phyloP scores from a whole-genome alignment of 129 eudicot genomes.

The Erigeron canadensis region DNA sequence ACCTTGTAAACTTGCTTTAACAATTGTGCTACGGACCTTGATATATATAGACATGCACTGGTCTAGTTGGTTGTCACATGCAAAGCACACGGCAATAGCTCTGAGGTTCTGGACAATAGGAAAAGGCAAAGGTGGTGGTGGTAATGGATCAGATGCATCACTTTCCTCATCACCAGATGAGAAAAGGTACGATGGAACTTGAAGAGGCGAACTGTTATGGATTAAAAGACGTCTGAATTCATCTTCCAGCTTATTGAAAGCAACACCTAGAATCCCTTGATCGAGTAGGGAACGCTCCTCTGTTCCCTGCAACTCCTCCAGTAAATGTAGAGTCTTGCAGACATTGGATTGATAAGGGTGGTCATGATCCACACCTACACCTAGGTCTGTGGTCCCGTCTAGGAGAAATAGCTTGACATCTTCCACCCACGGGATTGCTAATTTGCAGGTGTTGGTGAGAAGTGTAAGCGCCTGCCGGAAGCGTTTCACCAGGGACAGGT shows the following conservation, averaged over 20 bases:
- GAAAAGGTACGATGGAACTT: conserved; percentile 28
- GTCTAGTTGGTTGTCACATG: conserved; percentile 42
- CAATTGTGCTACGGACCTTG: conserved; percentile 43
- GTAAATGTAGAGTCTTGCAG: conserved; percentile 40
- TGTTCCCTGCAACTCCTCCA: conserved; percentile 40
- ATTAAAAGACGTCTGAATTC: conserved; percentile 46
- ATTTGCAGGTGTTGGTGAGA: conserved; percentile 53
- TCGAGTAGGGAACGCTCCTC: conserved; percentile 39
- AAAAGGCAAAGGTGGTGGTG: conserved; percentile 29
- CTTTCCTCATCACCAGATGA: conserved; percentile 38
- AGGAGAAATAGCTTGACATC: conserved; percentile 41
- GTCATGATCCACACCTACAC: conserved; percentile 25
- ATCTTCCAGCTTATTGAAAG: conserved; percentile 45
- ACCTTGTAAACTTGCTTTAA: conserved; percentile 46
- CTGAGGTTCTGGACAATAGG: conserved; percentile 47
- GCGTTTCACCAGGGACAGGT: conserved; percentile 42
- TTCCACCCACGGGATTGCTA: conserved; percentile 64
- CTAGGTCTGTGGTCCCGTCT: not conserved
- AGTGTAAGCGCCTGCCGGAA: conserved; percentile 61
- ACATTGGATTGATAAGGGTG: conserved; percentile 27
- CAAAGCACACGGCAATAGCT: conserved; percentile 44
- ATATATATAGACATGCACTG: conserved; percentile 48
- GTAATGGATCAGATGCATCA: conserved; percentile 11
- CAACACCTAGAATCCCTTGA: conserved; percentile 46
- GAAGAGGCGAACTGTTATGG: conserved; percentile 35